Percentiles rank a stretch among this genome's conserved stretches.
Conservation (phyloP, 768 basidiomycete genomes). For the Termitomyces titanicus region DNA sequence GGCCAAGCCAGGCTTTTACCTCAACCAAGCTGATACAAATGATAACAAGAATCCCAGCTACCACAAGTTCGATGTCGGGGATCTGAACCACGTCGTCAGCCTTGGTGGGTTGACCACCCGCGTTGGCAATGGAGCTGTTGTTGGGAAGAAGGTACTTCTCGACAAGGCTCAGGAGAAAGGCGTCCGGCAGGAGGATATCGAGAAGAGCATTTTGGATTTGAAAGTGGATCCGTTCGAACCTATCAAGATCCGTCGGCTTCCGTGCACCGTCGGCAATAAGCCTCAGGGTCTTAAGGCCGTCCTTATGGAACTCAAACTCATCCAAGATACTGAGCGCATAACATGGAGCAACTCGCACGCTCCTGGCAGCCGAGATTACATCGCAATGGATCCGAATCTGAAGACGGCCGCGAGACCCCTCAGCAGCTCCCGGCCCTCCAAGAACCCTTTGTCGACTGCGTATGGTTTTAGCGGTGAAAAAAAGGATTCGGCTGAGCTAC, state of each 20-base stretch:
- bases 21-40: too few species aligned
- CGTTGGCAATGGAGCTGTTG: slow-evolving; percentile 13
- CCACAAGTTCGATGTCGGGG: too few species aligned
- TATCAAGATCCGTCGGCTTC: slow-evolving; percentile 28
- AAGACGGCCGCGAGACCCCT: too few species aligned
- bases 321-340: slow-evolving; percentile 22
- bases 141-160: slow-evolving; percentile 21
- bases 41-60: not conserved
- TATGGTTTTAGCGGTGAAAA: not conserved
- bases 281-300: slow-evolving; percentile 37
- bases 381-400: slow-evolving; percentile 8
- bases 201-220: slow-evolving; percentile 25
- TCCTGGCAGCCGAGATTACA: slow-evolving; percentile 50
- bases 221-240: slow-evolving; percentile 19
- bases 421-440: too few species aligned
- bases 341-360: slow-evolving; percentile 38
- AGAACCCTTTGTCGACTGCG: too few species aligned
- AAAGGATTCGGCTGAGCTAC: not conserved
- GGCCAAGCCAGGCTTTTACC: slow-evolving; percentile 57
- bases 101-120: slow-evolving; percentile 41
- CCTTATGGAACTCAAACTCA: slow-evolving; percentile 25
- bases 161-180: slow-evolving; percentile 27
- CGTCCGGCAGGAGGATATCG: slow-evolving; percentile 15
- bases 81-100: slow-evolving; percentile 28
- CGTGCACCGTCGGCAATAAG: slow-evolving; percentile 39